Base-by-base conservation (phyloP, 805 yeast genomes). In the Yarrowia sp. region DNA sequence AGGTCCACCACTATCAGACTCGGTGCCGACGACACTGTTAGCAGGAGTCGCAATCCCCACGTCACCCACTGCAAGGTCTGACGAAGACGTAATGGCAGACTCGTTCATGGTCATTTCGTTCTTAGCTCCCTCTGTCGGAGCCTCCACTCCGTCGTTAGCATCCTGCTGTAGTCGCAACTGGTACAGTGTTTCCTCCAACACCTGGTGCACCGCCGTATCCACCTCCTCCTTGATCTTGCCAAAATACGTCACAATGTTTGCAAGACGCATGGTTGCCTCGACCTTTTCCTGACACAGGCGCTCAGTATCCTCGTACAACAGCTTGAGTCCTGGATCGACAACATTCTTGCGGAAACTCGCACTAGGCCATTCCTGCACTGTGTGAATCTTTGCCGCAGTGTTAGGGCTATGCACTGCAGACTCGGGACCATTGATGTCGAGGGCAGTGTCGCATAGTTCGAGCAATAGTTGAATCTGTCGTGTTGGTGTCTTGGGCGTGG, bases 181-280 rank as follows among this genome's bases (percentile, higher is more conserved):
- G 24, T 58, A 58, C 32, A 41, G 81, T 0, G 95, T 87, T 36
- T 85, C 85, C 24, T 81, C 77, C 3, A 92, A 89, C 1, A 87
- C 79, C 38, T 78, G 75, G 28, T 89, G 75, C 2, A 92, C 92
- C 71, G 85, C 77, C 21, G 76, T 80, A 71, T 91, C 95, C 3
- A 91, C 89, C 74, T 92, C 97, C 62, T 81, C 83, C 62, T 90
- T 88, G 58, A 92, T 85, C 70, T 85, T 87, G 68, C 88, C 88
- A 21, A 89, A 85, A 73, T 88, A 91, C 64, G 87, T 84, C 66
- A 90, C 78, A 2, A 90, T 83, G 67, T 92, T 88, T 14, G 90
- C 86, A 64, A 89, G 79, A 70, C 97, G 79, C 17, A 84, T 78
- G 19, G 91, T 81, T 0, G 89, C 81, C 62, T 87, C 90, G 2